phyloP scores from a whole-genome alignment of 2,329 filamentous ascomycete genomes.

The Botryosphaeria dothidea region DNA sequence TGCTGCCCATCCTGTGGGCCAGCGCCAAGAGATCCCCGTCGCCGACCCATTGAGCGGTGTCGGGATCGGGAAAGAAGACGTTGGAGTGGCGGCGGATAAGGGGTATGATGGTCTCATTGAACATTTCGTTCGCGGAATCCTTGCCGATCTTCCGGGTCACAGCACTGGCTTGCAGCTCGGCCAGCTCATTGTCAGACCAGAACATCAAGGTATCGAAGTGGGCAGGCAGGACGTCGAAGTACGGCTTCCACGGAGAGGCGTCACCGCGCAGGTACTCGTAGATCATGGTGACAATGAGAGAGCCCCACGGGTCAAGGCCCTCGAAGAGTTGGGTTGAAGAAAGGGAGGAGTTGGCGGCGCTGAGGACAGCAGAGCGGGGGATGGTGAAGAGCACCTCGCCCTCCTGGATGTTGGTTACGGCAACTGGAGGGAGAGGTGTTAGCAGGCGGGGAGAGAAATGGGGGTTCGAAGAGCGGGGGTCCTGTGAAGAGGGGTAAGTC shows the following conservation, averaged over 20 bases:
- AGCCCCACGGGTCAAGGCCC: conserved; percentile 50
- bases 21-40: conserved; percentile 54
- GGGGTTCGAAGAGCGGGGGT: background rate
- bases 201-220: conserved; percentile 87
- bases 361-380: conserved; percentile 71
- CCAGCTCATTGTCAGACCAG: conserved; percentile 72
- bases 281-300: conserved; percentile 75
- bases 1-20: conserved; percentile 80
- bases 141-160: conserved; percentile 77
- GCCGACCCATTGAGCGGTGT: conserved; percentile 24
- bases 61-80: conserved; percentile 38
- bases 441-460: background rate
- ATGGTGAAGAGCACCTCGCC: conserved; percentile 81
- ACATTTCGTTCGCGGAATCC: conserved; percentile 68
- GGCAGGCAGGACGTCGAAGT: conserved; percentile 72
- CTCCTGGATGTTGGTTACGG: conserved; percentile 66
- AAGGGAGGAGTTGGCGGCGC: conserved; percentile 70
- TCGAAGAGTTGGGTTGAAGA: conserved; percentile 39
- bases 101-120: conserved; percentile 59
- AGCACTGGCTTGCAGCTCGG: conserved; percentile 73
- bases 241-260: conserved; percentile 72
- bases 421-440: conserved; percentile 55
- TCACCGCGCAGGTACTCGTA: conserved; percentile 67
- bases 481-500: conserved; percentile 4
- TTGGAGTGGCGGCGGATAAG: conserved; percentile 46